Conservation (phyloP, 148 eudicot species). For the Cornus florida region DNA sequence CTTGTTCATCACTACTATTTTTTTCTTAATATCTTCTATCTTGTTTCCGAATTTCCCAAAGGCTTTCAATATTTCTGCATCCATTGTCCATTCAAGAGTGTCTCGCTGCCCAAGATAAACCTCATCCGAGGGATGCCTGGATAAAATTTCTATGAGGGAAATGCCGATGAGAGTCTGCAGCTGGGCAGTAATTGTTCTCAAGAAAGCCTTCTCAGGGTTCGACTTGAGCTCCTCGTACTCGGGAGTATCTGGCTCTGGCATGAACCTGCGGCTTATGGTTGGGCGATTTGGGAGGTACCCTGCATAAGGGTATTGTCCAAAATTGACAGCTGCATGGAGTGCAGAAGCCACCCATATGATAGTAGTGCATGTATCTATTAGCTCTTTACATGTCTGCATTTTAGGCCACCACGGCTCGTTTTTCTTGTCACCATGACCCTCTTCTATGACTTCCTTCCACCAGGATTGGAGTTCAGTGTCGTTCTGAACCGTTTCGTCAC, state of each 20-base stretch:
- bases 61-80: conserved; percentile 5
- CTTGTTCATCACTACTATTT: conserved; percentile 1
- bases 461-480: conserved; percentile 32
- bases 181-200: conserved; percentile 8
- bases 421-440: conserved; percentile 29
- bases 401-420: conserved; percentile 37
- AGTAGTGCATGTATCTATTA: conserved; percentile 20
- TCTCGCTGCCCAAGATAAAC: conserved; percentile 16
- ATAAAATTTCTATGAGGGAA: conserved; percentile 14
- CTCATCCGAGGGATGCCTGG: conserved; percentile 15
- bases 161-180: not conserved
- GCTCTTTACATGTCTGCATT: conserved; percentile 16
- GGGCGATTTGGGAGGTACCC: conserved; percentile 31
- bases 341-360: conserved; percentile 33
- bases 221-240: conserved; percentile 11
- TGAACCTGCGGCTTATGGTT: conserved; percentile 11
- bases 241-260: conserved; percentile 6
- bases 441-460: conserved; percentile 25
- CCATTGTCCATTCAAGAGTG: conserved; percentile 7
- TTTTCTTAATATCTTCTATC: conserved; percentile 7
- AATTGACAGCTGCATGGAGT: conserved; percentile 33
- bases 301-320: conserved; percentile 27
- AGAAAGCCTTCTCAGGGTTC: conserved; percentile 2
- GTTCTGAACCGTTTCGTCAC: not conserved
- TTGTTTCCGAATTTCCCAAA: conserved; percentile 8